Base-by-base conservation (phyloP, 805 yeast species). In the Yarrowia hollandica region DNA sequence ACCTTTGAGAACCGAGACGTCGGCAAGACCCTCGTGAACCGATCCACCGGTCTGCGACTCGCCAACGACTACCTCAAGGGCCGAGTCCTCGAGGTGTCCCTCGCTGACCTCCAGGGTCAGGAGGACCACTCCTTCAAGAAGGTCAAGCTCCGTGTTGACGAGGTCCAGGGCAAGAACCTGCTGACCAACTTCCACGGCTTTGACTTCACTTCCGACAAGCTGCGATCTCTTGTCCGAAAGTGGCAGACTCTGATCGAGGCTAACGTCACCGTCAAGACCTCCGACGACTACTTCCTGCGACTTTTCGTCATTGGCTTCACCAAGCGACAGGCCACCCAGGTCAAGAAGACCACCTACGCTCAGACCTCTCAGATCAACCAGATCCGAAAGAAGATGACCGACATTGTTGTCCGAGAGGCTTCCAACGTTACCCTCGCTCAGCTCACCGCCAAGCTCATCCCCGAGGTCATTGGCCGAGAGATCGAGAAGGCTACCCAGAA, bases 101-200 rank as follows among this genome's bases (percentile, higher is more conserved):
- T 92, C 69, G 98, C 97, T 72, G 98, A 92, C 79, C 85, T 92
- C 75, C 97, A 92, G 82, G 96, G 96, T 74, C 89, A 95, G 74
- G 98, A 92, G 83, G 98, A 92, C 82, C 96, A 91, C 85, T 85
- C 97, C 67, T 87, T 86, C 89, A 92, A 96, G 85, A 90, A 92
- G 82, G 82, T 92, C 76, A 89, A 87, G 81, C 88, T 92, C 80
- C 90, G 97, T 82, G 96, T 92, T 72, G 98, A 91, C 74, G 98
- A 92, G 82, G 96, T 91, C 71, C 97, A 92, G 82, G 98, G 97
- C 82, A 89, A 90, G 83, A 90, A 91, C 86, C 84, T 91, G 75
- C 84, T 91, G 77, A 91, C 98, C 83, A 92, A 92, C 95, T 92
- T 91, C 95, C 97, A 91, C 84, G 98, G 98, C 74, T 79, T 92